Evolutionary conservation across 371 early-diverging fungal species (phyloP).

Genomic region (Mortierella sp.): DNA sequence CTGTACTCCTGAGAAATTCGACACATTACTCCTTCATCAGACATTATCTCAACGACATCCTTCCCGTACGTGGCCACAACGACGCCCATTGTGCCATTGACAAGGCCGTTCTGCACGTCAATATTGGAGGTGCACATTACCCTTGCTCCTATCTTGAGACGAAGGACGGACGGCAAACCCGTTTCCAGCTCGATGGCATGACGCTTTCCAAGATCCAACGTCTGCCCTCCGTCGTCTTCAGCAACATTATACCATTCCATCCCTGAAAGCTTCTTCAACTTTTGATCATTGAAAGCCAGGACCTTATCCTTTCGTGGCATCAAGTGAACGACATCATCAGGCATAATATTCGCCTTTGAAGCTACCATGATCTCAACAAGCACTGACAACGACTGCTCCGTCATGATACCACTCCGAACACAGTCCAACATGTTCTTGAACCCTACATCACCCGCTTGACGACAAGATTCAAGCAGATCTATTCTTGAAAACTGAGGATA

Average conservation of each 20-base stretch:
- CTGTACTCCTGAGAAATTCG: slow-evolving; percentile 1
- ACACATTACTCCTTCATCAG: neutral
- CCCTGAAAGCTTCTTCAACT: neutral
- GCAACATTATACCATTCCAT: neutral
- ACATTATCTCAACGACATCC: neutral
- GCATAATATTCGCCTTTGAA: neutral
- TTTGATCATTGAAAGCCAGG: neutral
- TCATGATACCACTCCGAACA: no score
- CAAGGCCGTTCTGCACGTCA: slow-evolving; percentile 3
- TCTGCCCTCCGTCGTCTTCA: no score
- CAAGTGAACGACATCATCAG: neutral
- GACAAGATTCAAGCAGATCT: slow-evolving; percentile 8
- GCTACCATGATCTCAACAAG: neutral
- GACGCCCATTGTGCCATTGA: slow-evolving; percentile 13
- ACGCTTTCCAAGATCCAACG: no score
- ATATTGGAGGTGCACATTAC: slow-evolving; percentile 23
- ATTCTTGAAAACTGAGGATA: slow-evolving; percentile 1
- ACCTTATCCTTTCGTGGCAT: neutral
- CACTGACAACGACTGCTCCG: no score
- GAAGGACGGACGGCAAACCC: neutral
- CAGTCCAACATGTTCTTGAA: no score
- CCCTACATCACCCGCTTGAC: slow-evolving; percentile 3
- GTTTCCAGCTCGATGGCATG: slow-evolving; percentile 14
- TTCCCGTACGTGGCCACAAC: neutral
- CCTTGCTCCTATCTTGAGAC: slow-evolving; percentile 14